Evolutionary conservation across 768 basidiomycete genomes (phyloP), one percentile per base, ranked within the genome.

Genomic region (Boletales sp.): DNA sequence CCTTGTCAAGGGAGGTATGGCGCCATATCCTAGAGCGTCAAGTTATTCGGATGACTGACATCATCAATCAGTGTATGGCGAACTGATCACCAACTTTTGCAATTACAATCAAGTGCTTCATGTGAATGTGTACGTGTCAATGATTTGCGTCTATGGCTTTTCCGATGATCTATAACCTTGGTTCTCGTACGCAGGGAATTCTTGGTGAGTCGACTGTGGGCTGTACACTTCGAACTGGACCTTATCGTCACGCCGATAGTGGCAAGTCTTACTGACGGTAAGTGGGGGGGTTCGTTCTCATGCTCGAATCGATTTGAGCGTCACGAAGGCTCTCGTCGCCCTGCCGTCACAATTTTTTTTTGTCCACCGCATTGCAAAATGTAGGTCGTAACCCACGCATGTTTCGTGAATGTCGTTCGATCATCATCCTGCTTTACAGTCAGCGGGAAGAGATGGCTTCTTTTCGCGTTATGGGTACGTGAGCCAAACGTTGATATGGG

Each of bases 181-280:
- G 11, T 21, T 10, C 19, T 33, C 30, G 10, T 40, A 17, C 12
- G 15, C 31, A 59, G 59, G 14, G 34, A 57, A 38, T 61, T 43
- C 36, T 40, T 59, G 46, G 59, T 59, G 41, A 52, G 57, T 47
- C 8, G 21, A 12, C n/a, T 12, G 15, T 36, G 18, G n/a, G 18
- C 13, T 17, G 25, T n/a, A 41, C 12, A 31, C 15, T 5, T 41
- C 8, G 33, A 28, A 5, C 25, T 30, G 18, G 19, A 4, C 4
- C 54, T 48, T 34, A 32, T 33, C 40, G 9, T 47, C n/a, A 33
- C 19, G 8, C n/a, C 11, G 21, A 34, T 12, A 59, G 59, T 61
- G 58, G 59, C 59, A 61, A 49, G 51, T 53, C 31, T 14, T 59
- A 17, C 48, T 59, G 49, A 59, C 58, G 1, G 59, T 57, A n/a